phyloP scores from a whole-genome alignment of 169 alveolate genomes.

The Cryptosporidium bovis region DNA sequence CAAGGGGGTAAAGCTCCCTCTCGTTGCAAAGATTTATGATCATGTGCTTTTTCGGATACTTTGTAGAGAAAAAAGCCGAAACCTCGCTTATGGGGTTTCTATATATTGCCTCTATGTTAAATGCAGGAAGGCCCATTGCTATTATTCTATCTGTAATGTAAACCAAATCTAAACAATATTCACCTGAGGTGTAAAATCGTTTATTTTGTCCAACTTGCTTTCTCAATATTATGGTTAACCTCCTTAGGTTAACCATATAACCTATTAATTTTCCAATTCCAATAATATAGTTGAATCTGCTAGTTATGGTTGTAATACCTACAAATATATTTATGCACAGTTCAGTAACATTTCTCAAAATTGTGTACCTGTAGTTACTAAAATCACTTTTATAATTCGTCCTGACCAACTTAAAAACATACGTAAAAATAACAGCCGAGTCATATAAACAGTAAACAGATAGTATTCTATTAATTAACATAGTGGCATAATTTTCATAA shows the following conservation, averaged over 20 bases:
- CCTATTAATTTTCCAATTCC: conserved; percentile 57
- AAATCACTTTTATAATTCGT: conserved; percentile 16
- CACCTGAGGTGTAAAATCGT: conserved; percentile 48
- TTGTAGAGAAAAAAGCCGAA: conserved; percentile 82
- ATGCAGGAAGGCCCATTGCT: conserved; percentile 93
- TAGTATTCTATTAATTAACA: background rate
- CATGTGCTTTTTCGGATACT: conserved; percentile 85
- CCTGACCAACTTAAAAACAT: conserved; percentile 16
- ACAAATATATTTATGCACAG: conserved; percentile 9
- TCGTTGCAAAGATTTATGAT: conserved; percentile 89
- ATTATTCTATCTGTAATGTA: conserved; percentile 88
- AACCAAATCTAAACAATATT: conserved; percentile 84
- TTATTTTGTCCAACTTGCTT: conserved; percentile 68
- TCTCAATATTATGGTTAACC: conserved; percentile 42
- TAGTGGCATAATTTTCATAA: background rate
- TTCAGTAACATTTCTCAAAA: conserved; percentile 30
- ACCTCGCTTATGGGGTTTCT: conserved; percentile 90
- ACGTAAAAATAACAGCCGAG: conserved; percentile 11
- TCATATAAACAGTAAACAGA: conserved; percentile 59
- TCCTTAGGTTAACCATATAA: conserved; percentile 13
- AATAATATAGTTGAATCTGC: conserved; percentile 7
- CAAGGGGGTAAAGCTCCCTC: conserved; percentile 75
- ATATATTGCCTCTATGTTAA: conserved; percentile 85
- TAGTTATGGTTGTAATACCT: conserved; percentile 8
- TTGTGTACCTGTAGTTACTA: conserved; percentile 1